Evolutionary conservation across 108 stramenopile species (phyloP).

Genomic region (Schizochytrium sp.): DNA sequence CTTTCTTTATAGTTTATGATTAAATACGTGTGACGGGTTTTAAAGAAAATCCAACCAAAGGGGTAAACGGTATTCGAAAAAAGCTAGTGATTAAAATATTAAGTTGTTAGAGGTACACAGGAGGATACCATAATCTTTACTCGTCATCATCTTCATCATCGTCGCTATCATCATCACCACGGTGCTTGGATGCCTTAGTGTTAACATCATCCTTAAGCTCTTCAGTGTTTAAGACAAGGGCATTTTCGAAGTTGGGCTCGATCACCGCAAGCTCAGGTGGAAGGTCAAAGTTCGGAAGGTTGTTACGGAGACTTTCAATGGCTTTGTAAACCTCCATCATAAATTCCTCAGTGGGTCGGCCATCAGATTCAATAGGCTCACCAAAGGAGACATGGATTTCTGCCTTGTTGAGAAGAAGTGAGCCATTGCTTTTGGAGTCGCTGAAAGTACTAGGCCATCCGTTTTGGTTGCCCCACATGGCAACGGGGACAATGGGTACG

Average conservation of each 20-base stretch:
- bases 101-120: no score
- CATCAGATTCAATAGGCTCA: background rate
- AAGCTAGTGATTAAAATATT: no score
- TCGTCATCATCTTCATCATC: no score
- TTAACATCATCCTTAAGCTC: background rate
- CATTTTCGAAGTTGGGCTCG: background rate
- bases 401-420: background rate
- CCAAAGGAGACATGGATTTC: slow-evolving; percentile 10
- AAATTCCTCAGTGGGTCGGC: slow-evolving; percentile 28
- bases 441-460: background rate
- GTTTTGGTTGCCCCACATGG: slow-evolving; percentile 47
- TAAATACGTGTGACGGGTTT: no score
- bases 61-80: no score
- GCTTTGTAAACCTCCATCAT: slow-evolving; percentile 3
- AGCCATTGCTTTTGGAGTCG: background rate
- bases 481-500: slow-evolving; percentile 40
- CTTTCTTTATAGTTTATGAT: no score
- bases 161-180: no score
- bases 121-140: no score
- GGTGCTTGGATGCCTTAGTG: no score
- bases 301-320: background rate
- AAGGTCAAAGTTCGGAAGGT: slow-evolving; percentile 5
- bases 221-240: background rate
- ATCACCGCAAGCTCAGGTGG: background rate
- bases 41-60: no score